Conservation (phyloP, 768 basidiomycete genomes). For the Calocera viscosa region DNA sequence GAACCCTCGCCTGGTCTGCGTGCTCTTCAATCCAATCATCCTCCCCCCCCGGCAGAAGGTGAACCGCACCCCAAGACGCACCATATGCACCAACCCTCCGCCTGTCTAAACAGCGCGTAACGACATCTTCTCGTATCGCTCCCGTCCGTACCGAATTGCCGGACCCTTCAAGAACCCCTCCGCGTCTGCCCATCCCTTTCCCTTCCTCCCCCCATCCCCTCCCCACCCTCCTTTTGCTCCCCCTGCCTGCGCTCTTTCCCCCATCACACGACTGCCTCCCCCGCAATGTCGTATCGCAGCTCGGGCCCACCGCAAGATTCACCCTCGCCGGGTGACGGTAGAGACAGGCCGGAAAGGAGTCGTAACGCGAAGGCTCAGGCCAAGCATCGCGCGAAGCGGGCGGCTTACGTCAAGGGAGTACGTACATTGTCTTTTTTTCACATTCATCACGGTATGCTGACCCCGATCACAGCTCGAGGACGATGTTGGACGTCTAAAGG, state of each 20-base stretch:
- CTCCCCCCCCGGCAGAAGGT: neutral
- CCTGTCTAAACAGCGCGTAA: neutral
- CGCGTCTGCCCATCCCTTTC: neutral
- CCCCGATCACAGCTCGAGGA: neutral
- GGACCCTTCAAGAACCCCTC: slow-evolving; percentile 8
- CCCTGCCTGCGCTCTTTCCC: neutral
- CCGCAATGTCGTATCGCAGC: neutral
- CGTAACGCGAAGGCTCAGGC: slow-evolving; percentile 83
- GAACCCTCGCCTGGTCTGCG: neutral
- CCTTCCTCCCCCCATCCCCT: neutral
- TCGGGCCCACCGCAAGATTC: neutral
- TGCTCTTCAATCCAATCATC: neutral
- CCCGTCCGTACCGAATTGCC: neutral
- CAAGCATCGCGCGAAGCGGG: slow-evolving; percentile 79
- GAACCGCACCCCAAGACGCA: neutral
- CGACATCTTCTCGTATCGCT: slow-evolving; percentile 1
- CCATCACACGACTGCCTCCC: neutral
- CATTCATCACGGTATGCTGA: neutral
- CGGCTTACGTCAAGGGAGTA: slow-evolving; percentile 86
- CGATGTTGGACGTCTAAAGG: neutral
- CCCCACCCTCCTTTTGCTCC: neutral
- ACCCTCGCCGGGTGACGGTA: neutral
- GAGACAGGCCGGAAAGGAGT: slow-evolving; percentile 65
- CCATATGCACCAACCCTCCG: slow-evolving; percentile 6
- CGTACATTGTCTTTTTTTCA: slow-evolving; percentile 14